A percentile compares a stretch with the other conserved stretches of the same genome.
These are phyloP conservation scores for Pichia pseudocactophila DNA, from an alignment of 805 yeast genomes.

Conservation along the genomic window DNA sequence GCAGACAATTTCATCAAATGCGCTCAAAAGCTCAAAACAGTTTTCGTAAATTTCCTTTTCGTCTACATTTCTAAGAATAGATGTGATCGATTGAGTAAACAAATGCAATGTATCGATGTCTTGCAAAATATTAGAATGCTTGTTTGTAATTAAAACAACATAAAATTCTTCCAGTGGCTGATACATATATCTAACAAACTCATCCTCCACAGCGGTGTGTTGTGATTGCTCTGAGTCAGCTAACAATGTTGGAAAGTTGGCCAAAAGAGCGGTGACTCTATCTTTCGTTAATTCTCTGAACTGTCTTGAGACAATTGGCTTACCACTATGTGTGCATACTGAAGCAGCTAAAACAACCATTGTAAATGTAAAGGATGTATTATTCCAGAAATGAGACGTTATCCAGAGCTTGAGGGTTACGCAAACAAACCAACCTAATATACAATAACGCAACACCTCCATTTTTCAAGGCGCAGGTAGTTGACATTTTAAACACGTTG, in stretches of 20 bases:
- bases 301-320: slow-evolving; percentile 85
- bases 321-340: slow-evolving; percentile 88
- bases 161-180: slow-evolving; percentile 93
- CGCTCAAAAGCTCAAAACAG: slow-evolving; percentile 82
- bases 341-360: slow-evolving; percentile 90
- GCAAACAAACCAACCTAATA: too few species aligned
- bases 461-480: too few species aligned
- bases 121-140: slow-evolving; percentile 84
- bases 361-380: not conserved
- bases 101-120: slow-evolving; percentile 88
- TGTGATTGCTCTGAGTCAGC: slow-evolving; percentile 59
- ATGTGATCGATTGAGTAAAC: slow-evolving; percentile 73
- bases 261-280: slow-evolving; percentile 74
- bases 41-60: slow-evolving; percentile 75
- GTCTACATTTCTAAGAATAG: slow-evolving; percentile 61
- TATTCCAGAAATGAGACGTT: too few species aligned
- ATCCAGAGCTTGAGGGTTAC: too few species aligned
- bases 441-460: too few species aligned
- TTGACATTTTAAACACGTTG: too few species aligned
- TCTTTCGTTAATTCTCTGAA: slow-evolving; percentile 79
- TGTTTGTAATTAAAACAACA: slow-evolving; percentile 83
- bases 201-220: slow-evolving; percentile 92
- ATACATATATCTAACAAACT: slow-evolving; percentile 83
- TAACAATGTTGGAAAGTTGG: slow-evolving; percentile 76
- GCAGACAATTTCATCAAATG: slow-evolving; percentile 88